Percentiles rank a stretch among this genome's conserved stretches.
Evolutionary conservation across 2,329 filamentous ascomycete species (phyloP).

Genomic region (Madurella fahalii): DNA sequence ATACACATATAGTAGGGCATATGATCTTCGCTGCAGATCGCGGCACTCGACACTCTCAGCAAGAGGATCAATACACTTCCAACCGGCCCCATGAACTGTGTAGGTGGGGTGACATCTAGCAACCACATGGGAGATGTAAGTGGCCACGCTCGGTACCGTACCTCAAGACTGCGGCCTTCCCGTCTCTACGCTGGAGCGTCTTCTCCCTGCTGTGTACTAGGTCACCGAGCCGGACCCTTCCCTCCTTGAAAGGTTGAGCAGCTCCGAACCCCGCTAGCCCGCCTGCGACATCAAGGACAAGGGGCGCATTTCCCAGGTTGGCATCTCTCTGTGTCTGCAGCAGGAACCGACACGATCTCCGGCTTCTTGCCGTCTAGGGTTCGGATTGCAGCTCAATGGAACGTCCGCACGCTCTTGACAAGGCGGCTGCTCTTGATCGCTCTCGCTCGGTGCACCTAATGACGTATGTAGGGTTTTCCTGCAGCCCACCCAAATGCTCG

Average conservation of each 20-base stretch:
- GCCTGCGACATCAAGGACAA: neutral
- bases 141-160: neutral
- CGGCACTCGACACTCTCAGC: conserved; percentile 9
- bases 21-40: conserved; percentile 13
- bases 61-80: neutral
- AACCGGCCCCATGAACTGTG: too few species aligned
- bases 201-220: too few species aligned
- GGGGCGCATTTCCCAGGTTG: neutral
- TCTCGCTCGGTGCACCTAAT: conserved; percentile 3
- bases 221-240: too few species aligned
- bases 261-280: too few species aligned
- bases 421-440: too few species aligned
- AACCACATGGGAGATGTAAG: too few species aligned
- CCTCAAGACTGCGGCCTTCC: too few species aligned
- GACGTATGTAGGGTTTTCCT: conserved; percentile 19
- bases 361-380: neutral
- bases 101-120: too few species aligned
- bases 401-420: too few species aligned
- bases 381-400: too few species aligned
- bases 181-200: neutral
- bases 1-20: neutral
- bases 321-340: neutral
- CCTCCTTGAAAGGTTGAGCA: too few species aligned
- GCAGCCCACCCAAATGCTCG: conserved; percentile 4
- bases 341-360: neutral